phyloP scores from a whole-genome alignment of 495 filamentous ascomycete species.

The Pseudoneurospora amorphoporcata region DNA sequence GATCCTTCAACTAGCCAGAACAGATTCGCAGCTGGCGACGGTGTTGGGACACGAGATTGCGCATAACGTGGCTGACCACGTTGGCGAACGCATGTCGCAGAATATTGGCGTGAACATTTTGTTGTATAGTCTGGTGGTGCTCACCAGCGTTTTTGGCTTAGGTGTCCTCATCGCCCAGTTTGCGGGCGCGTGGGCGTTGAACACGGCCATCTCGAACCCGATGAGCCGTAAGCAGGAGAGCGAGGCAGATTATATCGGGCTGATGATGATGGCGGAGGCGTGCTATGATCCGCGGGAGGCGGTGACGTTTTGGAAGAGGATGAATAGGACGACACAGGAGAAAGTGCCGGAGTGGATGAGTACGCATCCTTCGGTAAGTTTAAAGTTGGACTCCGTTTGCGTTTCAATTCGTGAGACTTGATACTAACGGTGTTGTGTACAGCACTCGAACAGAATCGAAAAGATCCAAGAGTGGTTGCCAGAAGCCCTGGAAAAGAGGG shows the following conservation, averaged over 20 bases:
- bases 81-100: constrained; percentile 63
- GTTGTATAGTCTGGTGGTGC: constrained; percentile 37
- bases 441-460: constrained; percentile 55
- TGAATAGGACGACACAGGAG: constrained; percentile 53
- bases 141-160: constrained; percentile 43
- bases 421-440: constrained; percentile 18
- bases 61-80: constrained; percentile 78
- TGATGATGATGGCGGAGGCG: constrained; percentile 53
- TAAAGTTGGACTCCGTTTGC: too few species aligned
- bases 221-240: constrained; percentile 54
- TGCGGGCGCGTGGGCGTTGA: constrained; percentile 38
- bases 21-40: constrained; percentile 69
- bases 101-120: constrained; percentile 45
- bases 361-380: constrained; percentile 70
- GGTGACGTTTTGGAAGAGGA: constrained; percentile 62
- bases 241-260: constrained; percentile 80
- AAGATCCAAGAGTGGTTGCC: constrained; percentile 61
- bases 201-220: constrained; percentile 56
- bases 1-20: constrained; percentile 60
- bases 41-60: constrained; percentile 91
- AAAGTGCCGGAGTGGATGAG: constrained; percentile 66
- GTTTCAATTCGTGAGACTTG: neutral
- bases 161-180: constrained; percentile 25
- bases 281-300: constrained; percentile 68
- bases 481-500: constrained; percentile 43